Base-by-base conservation (phyloP, 2,329 filamentous ascomycete genomes). In the Neobulgaria alba region DNA sequence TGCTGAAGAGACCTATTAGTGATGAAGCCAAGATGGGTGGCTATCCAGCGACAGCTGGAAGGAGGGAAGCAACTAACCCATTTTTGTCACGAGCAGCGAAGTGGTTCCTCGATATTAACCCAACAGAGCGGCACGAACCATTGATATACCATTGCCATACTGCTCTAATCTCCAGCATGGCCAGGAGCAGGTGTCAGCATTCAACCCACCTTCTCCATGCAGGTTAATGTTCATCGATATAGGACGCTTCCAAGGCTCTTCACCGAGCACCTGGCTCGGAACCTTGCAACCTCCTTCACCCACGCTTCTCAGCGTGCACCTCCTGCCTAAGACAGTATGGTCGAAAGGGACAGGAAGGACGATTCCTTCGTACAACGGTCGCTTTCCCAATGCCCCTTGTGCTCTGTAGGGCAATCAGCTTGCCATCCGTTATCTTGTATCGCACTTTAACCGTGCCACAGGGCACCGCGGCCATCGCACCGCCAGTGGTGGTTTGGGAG, bases 1-100 rank as follows among this genome's bases (percentile, higher is more conserved):
- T 31, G 43, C 43, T 46, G 39, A n/a, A 14, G 16, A 19, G 16
- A 37, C 12, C 19, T 42, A 34, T 45, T 23, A 45, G 42, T 33
- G 14, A 5, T 33, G 5, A 33, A 33, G 17, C 17, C 14, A 33
- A 33, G 5, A 33, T 33, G 4, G 31, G 14, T 33, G 16, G 31
- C 31, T 33, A 14, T 33, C 31, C 14, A 33, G 14, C 31, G 31
- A 33, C 31, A 33, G 14, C 14, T 33, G 31, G 17, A 33, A 33
- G 17, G 5, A 33, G 31, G 31, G 31, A 33, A 32, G 17, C 31
- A 33, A 33, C 31, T 33, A 4, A 33, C 31, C 31, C 31, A 33
- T 33, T 14, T 33, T 33, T 33, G 31, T n/a, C 31, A 33, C 12
- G 14, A 33, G 23, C 7, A 26, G 31, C 14, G 31, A 33, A 33